Base-by-base conservation (phyloP, 2,329 filamentous ascomycete species). In the Lomentospora prolificans region DNA sequence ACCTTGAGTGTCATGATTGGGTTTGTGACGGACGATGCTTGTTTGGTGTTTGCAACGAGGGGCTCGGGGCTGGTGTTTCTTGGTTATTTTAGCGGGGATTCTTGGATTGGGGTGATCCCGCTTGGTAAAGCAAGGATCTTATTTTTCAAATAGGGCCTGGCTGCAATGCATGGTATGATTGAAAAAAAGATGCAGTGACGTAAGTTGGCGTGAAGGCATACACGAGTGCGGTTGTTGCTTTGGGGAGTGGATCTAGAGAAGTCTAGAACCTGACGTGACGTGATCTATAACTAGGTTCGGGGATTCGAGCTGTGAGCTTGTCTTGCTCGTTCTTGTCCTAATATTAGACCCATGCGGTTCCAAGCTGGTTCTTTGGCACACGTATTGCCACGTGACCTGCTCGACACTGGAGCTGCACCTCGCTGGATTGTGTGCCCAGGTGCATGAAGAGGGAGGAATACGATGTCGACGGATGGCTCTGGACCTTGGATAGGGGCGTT, bases 1-100 rank as follows among this genome's bases (percentile, higher is more conserved):
- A 53, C 51, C 51, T 39, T 53, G 51, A 53, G 25, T 30, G 51
- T 27, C 51, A 53, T 53, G 22, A 7, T 48, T 25, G 10, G 44
- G 22, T 19, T 25, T 10, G 24, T 48, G 44, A 33, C 6, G 30
- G 30, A 12, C n/a, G n/a, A n/a, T n/a, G n/a, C n/a, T 41, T 2
- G 36, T 17, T 17, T 41, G 36, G n/a, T 41, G n/a, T n/a, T n/a
- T n/a, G 30, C 30, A 33, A 33, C 30, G 12, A 12, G 12, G 30
- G 12, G 30, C 30, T 33, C 12, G 7, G 12, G 30, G 30, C 12
- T 33, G 30, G 30, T 12, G 30, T 33, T 33, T 33, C 30, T 33
- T 33, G 30, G 12, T 33, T 33, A 33, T 33, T 6, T 12, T 7
- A 12, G 30, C 6, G 6, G 30, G 12, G 30, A 33, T 7, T 33